Conservation (phyloP, 2,329 filamentous ascomycete genomes). For the Malbranchea cinnamomea region DNA sequence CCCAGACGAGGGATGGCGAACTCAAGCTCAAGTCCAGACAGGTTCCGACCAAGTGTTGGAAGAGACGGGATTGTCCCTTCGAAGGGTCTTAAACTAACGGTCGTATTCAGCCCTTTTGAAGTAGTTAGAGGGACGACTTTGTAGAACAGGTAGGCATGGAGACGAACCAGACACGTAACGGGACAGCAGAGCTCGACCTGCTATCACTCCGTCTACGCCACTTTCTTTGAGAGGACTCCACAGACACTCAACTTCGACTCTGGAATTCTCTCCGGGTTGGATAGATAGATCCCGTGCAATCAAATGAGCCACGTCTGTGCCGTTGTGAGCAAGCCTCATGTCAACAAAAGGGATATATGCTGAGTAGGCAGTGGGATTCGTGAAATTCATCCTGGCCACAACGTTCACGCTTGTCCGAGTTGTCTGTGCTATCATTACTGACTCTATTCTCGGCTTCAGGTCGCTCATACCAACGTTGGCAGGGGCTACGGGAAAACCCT, state of each 20-base stretch:
- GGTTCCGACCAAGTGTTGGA: constrained; percentile 54
- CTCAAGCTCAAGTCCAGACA: constrained; percentile 57
- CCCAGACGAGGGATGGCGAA: constrained; percentile 55
- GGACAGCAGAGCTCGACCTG: constrained; percentile 62
- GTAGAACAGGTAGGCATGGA: not conserved
- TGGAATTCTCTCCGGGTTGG: constrained; percentile 54
- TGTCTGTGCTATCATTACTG: constrained; percentile 58
- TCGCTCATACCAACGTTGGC: constrained; percentile 37
- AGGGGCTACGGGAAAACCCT: constrained; percentile 36
- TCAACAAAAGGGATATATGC: constrained; percentile 68
- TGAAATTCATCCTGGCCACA: constrained; percentile 61
- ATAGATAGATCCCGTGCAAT: constrained; percentile 50
- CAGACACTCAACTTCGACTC: constrained; percentile 49
- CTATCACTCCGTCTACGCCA: constrained; percentile 43
- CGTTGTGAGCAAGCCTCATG: constrained; percentile 60
- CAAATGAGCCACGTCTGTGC: constrained; percentile 59
- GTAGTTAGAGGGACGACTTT: constrained; percentile 6
- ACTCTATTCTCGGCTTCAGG: constrained; percentile 50
- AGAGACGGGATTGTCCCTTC: constrained; percentile 56
- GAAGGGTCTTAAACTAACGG: constrained; percentile 58
- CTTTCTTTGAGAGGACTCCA: constrained; percentile 58
- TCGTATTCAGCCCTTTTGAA: constrained; percentile 56
- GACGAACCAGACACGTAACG: constrained; percentile 64
- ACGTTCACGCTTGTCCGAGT: constrained; percentile 56
- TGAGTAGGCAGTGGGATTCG: constrained; percentile 79